Conservation (phyloP, 495 filamentous ascomycete genomes). For the Baudoinia panamericana region DNA sequence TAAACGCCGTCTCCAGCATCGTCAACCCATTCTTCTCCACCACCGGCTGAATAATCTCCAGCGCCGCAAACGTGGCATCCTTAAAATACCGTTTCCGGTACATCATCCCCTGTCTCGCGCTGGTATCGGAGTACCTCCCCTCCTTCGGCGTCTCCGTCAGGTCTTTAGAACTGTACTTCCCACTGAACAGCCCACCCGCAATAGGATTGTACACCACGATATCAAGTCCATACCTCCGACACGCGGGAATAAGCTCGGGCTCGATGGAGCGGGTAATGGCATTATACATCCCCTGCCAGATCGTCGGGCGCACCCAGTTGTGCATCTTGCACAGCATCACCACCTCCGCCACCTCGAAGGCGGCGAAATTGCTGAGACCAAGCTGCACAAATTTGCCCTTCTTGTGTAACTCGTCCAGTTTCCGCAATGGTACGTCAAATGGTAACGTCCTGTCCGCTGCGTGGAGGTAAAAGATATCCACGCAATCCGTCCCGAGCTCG, state of each 20-base stretch:
- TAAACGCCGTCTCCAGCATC: slow-evolving; percentile 67
- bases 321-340: slow-evolving; percentile 69
- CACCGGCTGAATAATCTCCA: slow-evolving; percentile 57
- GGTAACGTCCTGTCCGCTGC: slow-evolving; percentile 54
- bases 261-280: slow-evolving; percentile 65
- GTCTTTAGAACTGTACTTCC: slow-evolving; percentile 75
- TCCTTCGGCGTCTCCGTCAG: slow-evolving; percentile 49
- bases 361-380: slow-evolving; percentile 72
- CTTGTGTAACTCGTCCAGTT: slow-evolving; percentile 68
- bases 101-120: slow-evolving; percentile 37
- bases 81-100: slow-evolving; percentile 76
- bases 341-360: slow-evolving; percentile 85
- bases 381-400: slow-evolving; percentile 76
- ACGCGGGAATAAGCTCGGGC: slow-evolving; percentile 63
- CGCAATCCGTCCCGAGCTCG: slow-evolving; percentile 59
- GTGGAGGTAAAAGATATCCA: slow-evolving; percentile 86
- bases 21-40: slow-evolving; percentile 62
- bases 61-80: slow-evolving; percentile 62
- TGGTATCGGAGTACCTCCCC: slow-evolving; percentile 56
- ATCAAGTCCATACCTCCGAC: slow-evolving; percentile 72
- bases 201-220: slow-evolving; percentile 77
- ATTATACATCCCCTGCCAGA: slow-evolving; percentile 61
- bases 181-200: slow-evolving; percentile 71
- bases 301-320: slow-evolving; percentile 56
- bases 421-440: slow-evolving; percentile 67